phyloP scores from a whole-genome alignment of 345 rosid species.

The Citrus mangshanensis region DNA sequence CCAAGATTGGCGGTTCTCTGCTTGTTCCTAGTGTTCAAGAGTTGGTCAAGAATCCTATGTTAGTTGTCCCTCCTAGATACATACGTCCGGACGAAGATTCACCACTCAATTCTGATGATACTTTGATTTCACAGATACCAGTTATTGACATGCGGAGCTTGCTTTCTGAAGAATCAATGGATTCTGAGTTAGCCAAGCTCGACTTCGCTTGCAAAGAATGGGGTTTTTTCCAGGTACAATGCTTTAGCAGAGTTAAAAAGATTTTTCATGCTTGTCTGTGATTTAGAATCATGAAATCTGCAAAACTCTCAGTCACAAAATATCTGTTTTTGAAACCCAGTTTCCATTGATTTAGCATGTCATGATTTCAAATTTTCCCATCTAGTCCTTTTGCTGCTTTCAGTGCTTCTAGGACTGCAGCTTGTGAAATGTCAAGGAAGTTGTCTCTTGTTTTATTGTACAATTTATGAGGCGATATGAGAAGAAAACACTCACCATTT shows the following conservation, averaged over 20 bases:
- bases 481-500: too few species aligned
- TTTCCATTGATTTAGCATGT: too few species aligned
- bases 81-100: slow-evolving; percentile 22
- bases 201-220: background rate
- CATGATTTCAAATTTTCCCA: too few species aligned
- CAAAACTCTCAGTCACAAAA: too few species aligned
- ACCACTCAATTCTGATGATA: background rate
- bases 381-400: too few species aligned
- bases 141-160: slow-evolving; percentile 35
- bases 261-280: background rate
- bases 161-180: slow-evolving; percentile 27
- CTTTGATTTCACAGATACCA: slow-evolving; percentile 24
- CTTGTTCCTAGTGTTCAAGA: slow-evolving; percentile 44
- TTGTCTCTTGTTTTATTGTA: too few species aligned
- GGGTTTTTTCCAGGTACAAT: slow-evolving; percentile 31
- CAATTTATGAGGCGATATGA: too few species aligned
- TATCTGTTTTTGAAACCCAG: too few species aligned
- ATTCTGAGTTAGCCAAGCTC: slow-evolving; percentile 36
- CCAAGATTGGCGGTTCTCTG: slow-evolving; percentile 27
- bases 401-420: too few species aligned
- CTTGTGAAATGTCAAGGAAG: too few species aligned
- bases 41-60: slow-evolving; percentile 19
- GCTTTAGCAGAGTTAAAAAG: background rate
- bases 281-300: too few species aligned
- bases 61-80: slow-evolving; percentile 36